Conservation (phyloP, 2,329 filamentous ascomycete genomes). For the Thermomyces lanuginosus region DNA sequence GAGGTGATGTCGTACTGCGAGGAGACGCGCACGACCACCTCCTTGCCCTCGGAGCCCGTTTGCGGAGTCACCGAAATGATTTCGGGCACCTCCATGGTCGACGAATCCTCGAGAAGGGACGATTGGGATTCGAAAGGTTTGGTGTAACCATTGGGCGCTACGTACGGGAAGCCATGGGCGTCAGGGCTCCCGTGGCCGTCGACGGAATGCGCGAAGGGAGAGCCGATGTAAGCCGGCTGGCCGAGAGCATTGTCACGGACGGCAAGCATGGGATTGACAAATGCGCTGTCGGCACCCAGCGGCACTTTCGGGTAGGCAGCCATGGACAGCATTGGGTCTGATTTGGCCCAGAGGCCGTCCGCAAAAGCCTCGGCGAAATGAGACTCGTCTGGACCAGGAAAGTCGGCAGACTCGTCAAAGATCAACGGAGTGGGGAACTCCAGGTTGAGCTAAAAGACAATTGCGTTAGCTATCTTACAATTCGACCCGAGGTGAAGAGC, state of each 20-base stretch:
- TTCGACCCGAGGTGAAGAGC: conserved; percentile 6
- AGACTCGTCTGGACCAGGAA: conserved; percentile 30
- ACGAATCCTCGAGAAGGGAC: conserved; percentile 48
- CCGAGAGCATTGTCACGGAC: conserved; percentile 27
- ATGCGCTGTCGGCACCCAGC: conserved; percentile 35
- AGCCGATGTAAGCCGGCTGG: conserved; percentile 24
- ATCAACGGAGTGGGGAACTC: conserved; percentile 32
- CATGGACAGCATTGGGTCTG: conserved; percentile 56
- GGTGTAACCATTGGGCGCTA: conserved; percentile 22
- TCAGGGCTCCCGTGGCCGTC: conserved; percentile 26
- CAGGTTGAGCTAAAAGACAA: conserved; percentile 21
- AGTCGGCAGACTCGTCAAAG: conserved; percentile 31
- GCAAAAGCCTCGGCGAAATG: conserved; percentile 29
- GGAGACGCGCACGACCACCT: conserved; percentile 56
- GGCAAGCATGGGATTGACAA: conserved; percentile 17
- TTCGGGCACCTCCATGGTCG: conserved; percentile 43
- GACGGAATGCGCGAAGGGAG: conserved; percentile 26
- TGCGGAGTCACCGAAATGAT: conserved; percentile 55
- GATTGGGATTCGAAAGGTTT: conserved; percentile 43
- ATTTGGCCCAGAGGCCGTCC: conserved; percentile 38
- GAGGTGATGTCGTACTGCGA: conserved; percentile 58
- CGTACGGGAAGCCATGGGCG: conserved; percentile 25
- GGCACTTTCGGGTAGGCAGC: conserved; percentile 65
- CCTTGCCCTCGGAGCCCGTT: conserved; percentile 52
- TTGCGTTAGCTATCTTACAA: conserved; percentile 7